Base-by-base conservation (phyloP, 2,329 filamentous ascomycete species). In the Nigrospora osmanthi region DNA sequence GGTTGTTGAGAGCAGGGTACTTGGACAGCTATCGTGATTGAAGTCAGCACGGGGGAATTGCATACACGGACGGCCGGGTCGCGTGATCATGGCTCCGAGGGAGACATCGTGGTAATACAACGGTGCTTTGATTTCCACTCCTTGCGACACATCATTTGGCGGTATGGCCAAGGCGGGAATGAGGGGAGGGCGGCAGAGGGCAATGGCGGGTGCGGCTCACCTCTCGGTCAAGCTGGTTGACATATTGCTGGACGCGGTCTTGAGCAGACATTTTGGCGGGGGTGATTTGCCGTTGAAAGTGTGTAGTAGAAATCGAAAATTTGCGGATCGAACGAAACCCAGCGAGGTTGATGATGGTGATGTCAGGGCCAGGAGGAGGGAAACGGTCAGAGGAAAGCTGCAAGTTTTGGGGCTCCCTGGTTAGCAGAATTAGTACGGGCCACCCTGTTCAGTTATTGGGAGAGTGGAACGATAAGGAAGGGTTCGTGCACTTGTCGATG, bases 221-320 rank as follows among this genome's bases (percentile, higher is more conserved):
- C 83, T 89, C 86, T 63, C 82, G 84, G 71, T 94, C 88, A 70
- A 94, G 83, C 71, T 84, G 78, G 58, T 79, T 78, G 63, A 93
- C 76, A 61, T 88, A 84, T 60, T 85, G 76, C 68, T 89, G 84
- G 54, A 84, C 80, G 67, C 82, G 83, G 59, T 89, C 85, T 69
- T 89, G 85, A 51, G 76, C 75, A 67, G 83, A 83, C 84, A 89
- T 89, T 57, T 60, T 78, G 67, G 57, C 53, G 4, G 7, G 23
- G 51, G 44, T 45, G 28, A 35, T 41, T 38, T 17, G 43, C 33
- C 9, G 30, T 36, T 33, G 39, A 47, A 41, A 32, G 7, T 33
- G 13, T 30, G 32, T 16, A 39, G 17, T 35, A 38, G 4, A 6
- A 3, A 17, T n/a, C n/a, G n/a, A n/a, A 19, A 16, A 28, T 2